phyloP scores from a whole-genome alignment of 1,284 basidiomycete genomes.

The Irpex rosettiformis region DNA sequence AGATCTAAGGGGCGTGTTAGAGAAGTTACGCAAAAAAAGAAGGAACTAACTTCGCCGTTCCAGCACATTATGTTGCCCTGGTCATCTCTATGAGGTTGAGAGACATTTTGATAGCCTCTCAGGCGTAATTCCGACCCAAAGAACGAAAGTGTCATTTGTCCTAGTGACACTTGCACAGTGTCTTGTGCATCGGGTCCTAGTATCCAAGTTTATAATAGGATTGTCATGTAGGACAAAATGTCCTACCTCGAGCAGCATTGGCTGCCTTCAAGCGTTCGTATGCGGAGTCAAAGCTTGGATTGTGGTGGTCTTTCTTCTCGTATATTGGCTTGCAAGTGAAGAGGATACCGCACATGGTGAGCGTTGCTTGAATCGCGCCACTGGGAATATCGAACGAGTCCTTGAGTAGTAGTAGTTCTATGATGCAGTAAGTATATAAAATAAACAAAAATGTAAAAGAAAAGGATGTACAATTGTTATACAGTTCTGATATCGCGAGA shows the following conservation, averaged over 20 bases:
- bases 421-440: not conserved
- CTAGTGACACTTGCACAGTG: conserved; percentile 14
- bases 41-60: conserved; percentile 79
- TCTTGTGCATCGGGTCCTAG: conserved; percentile 65
- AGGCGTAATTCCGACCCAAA: conserved; percentile 80
- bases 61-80: conserved; percentile 72
- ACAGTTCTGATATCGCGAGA: too few species aligned
- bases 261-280: not conserved
- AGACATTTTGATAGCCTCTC: conserved; percentile 57
- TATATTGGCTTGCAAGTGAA: not conserved
- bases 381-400: not conserved
- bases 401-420: not conserved
- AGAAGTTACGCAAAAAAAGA: conserved; percentile 4
- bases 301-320: not conserved
- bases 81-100: conserved; percentile 66
- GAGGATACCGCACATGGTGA: not conserved
- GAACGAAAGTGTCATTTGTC: conserved; percentile 42
- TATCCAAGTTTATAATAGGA: not conserved
- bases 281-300: not conserved
- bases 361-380: not conserved
- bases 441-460: not conserved
- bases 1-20: conserved; percentile 48
- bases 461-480: too few species aligned
- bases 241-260: not conserved
- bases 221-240: not conserved